Evolutionary conservation across 2,329 filamentous ascomycete genomes (phyloP), one percentile per base, ranked within the genome.

Genomic region (Fusarium dimerum): DNA sequence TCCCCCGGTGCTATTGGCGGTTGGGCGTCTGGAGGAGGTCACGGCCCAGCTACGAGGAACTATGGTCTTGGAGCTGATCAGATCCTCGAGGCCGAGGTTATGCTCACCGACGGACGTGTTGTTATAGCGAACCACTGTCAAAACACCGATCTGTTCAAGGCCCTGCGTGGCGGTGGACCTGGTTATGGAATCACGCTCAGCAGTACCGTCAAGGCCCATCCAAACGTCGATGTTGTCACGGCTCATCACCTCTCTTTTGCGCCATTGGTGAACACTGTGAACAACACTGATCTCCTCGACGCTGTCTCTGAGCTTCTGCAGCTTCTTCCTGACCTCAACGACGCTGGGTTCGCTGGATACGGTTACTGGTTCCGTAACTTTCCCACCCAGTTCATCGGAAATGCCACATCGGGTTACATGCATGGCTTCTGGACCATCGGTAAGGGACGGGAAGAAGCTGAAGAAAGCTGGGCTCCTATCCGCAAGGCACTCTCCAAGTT

Each of bases 301-400:
- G 56, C 56, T 2, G 49, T 59, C 0, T 29, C 56, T 6, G 12
- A 46, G 9, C 11, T 59, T 0, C 7, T 59, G 0, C 52, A 59
- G 3, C 26, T 38, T 26, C 47, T 59, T 13, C 56, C 56, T 2
- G 56, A 56, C 3, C 56, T 59, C 10, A 59, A 59, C 12, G 52
- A 59, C 8, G 56, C 56, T n/a, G 56, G 56, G 4, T 59, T 56
- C 7, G 30, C 56, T 4, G 56, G 56, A 2, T 59, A 59, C 2
- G 52, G 56, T 1, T 59, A 47, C 30, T 59, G 56, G 56, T 59
- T 59, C 36, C 49, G 56, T 11, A 59, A 59, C 29, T 56, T 45
- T 2, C 52, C 36, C 0, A 54, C 36, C 0, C 16, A 50, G 1
- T 59, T 59, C 17, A 47, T 59, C 2, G 56, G 52, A 0, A 56